Conservation (phyloP, 352 stramenopile species). For the Globisporangium paroecandrum region DNA sequence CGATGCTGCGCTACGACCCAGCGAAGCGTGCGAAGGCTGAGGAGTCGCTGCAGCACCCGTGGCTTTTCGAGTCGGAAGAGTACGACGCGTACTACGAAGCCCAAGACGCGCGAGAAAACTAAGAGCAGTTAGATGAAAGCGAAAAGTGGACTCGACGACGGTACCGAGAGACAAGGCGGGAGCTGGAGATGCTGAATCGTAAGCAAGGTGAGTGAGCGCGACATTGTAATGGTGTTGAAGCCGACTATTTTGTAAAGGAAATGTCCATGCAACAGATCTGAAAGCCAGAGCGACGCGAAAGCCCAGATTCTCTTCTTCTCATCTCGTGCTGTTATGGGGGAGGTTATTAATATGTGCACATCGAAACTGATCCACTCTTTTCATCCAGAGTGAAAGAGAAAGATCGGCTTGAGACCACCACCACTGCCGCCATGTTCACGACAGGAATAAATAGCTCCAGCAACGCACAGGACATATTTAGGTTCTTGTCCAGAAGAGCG, state of each 20-base stretch:
- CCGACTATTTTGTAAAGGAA: not conserved
- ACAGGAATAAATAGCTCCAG: constrained; percentile 6
- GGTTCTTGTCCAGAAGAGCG: constrained; percentile 7
- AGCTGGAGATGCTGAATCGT: not conserved
- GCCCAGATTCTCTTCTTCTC: not conserved
- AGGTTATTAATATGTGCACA: constrained; percentile 4
- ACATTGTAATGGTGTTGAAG: not conserved
- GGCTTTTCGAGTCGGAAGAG: constrained; percentile 56
- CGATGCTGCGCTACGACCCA: constrained; percentile 90
- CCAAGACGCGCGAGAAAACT: constrained; percentile 15
- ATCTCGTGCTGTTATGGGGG: not conserved
- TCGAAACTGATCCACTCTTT: constrained; percentile 8
- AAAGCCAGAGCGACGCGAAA: not conserved
- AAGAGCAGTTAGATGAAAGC: constrained; percentile 1
- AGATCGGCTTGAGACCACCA: not conserved
- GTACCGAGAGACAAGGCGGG: not conserved
- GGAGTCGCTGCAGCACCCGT: constrained; percentile 94
- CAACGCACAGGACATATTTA: not conserved
- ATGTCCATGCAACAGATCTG: not conserved
- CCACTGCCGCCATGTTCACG: not conserved
- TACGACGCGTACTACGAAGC: constrained; percentile 17
- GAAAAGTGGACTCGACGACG: not conserved
- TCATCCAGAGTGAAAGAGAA: not conserved
- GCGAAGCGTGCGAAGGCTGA: constrained; percentile 88
- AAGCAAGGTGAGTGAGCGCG: not conserved